These are phyloP conservation scores for Cenchrus purpureus DNA, from an alignment of 176 grass and related monocot species.

Conservation along the genomic window DNA sequence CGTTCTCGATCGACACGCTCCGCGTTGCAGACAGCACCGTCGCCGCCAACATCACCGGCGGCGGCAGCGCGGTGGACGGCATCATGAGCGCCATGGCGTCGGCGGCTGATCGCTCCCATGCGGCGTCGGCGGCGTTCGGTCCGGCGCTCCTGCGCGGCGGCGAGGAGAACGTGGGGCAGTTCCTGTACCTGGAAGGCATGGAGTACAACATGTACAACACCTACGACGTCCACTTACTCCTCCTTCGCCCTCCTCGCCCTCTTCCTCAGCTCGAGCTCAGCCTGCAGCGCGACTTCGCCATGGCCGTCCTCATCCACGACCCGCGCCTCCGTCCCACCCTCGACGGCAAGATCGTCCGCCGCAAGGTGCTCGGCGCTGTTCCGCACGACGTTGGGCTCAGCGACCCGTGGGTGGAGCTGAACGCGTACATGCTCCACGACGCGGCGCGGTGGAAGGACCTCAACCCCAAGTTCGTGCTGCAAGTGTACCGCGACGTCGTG, in stretches of 20 bases:
- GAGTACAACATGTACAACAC: conserved; percentile 96
- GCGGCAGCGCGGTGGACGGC: conserved; percentile 35
- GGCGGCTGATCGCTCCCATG: conserved; percentile 38
- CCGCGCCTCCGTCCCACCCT: conserved; percentile 55
- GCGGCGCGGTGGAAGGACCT: conserved; percentile 87
- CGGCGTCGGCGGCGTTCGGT: conserved; percentile 53
- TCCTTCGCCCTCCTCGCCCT: conserved; percentile 72
- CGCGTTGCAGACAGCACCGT: no score
- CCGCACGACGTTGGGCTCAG: conserved; percentile 83
- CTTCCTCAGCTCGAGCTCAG: conserved; percentile 71
- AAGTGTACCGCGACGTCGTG: conserved; percentile 66
- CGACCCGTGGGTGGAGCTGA: conserved; percentile 80
- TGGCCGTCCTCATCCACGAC: conserved; percentile 83
- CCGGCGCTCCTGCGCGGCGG: conserved; percentile 51
- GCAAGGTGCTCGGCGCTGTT: conserved; percentile 69
- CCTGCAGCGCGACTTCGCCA: conserved; percentile 81
- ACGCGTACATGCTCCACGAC: conserved; percentile 78
- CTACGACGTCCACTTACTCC: conserved; percentile 94
- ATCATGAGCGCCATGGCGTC: conserved; percentile 54
- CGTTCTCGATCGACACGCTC: conserved; percentile 58
- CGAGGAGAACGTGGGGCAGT: conserved; percentile 90
- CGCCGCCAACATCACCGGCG: neutral
- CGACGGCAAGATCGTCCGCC: conserved; percentile 22
- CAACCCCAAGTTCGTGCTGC: conserved; percentile 92
- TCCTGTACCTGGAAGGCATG: conserved; percentile 87